These are phyloP conservation scores for Phytomonas serpens DNA, from an alignment of 208 protist species.

Conservation along the genomic window DNA sequence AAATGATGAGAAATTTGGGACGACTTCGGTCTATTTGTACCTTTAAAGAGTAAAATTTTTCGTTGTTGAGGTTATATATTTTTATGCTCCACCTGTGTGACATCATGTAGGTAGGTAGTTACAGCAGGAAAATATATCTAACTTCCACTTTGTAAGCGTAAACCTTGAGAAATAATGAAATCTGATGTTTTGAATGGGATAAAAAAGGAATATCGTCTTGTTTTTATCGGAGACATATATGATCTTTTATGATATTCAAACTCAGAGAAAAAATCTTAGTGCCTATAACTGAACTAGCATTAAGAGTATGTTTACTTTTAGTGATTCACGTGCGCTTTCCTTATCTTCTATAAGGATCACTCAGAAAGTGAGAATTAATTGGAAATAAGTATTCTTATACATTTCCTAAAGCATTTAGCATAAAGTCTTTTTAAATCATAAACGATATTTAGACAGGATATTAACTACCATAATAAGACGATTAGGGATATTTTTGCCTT, in stretches of 20 bases:
- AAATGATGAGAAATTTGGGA: background rate
- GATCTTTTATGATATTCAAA: background rate
- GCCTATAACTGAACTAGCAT: background rate
- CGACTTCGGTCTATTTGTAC: background rate
- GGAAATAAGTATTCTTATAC: background rate
- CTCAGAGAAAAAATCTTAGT: background rate
- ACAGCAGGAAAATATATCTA: background rate
- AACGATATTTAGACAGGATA: background rate
- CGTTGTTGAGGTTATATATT: background rate
- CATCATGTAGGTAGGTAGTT: background rate
- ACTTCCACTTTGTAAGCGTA: background rate
- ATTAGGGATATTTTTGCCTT: background rate
- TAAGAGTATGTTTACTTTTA: background rate
- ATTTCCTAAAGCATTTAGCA: background rate
- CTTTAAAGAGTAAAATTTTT: background rate
- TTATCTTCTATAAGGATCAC: background rate
- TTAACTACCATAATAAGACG: background rate
- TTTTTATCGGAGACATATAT: background rate
- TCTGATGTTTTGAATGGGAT: background rate
- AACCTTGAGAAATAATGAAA: background rate
- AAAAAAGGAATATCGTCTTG: background rate
- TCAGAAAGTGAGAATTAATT: background rate
- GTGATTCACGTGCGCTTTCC: background rate
- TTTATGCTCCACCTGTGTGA: background rate
- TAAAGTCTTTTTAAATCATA: background rate